A percentile compares a stretch with the other conserved stretches of the same genome.
Evolutionary conservation across 352 stramenopile species (phyloP).

Genomic region (Phytophthora litchii): DNA sequence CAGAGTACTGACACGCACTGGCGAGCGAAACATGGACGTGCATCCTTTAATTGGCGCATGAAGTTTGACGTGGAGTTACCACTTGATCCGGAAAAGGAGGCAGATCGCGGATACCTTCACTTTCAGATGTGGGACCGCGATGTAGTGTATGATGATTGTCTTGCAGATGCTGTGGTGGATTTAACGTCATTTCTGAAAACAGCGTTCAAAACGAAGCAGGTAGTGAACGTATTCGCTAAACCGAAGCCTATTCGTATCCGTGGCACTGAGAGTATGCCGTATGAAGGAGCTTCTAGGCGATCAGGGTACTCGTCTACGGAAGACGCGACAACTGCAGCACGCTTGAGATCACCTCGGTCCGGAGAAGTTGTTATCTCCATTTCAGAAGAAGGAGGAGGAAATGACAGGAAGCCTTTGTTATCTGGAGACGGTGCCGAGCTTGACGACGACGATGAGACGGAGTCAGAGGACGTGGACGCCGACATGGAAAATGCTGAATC

Average conservation of each 20-base stretch:
- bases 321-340: constrained; percentile 30
- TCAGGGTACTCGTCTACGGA: constrained; percentile 35
- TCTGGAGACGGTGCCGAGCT: constrained; percentile 10
- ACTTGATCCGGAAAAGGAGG: constrained; percentile 66
- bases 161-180: constrained; percentile 77
- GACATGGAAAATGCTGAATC: constrained; percentile 72
- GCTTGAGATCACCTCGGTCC: constrained; percentile 22
- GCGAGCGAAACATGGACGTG: constrained; percentile 86
- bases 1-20: constrained; percentile 92
- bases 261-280: constrained; percentile 36
- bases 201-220: constrained; percentile 69
- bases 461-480: constrained; percentile 30
- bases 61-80: constrained; percentile 91
- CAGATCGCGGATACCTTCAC: constrained; percentile 73
- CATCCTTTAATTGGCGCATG: constrained; percentile 93
- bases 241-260: constrained; percentile 63
- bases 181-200: constrained; percentile 67
- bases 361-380: constrained; percentile 36
- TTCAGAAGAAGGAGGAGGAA: constrained; percentile 10
- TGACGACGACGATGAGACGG: constrained; percentile 34
- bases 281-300: constrained; percentile 24
- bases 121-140: constrained; percentile 86
- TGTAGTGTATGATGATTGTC: constrained; percentile 76
- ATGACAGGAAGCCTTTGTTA: constrained; percentile 33
- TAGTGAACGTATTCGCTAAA: constrained; percentile 80